These are phyloP conservation scores for Xylariales sp. DNA, from an alignment of 2,329 filamentous ascomycete species.

Conservation along the genomic window DNA sequence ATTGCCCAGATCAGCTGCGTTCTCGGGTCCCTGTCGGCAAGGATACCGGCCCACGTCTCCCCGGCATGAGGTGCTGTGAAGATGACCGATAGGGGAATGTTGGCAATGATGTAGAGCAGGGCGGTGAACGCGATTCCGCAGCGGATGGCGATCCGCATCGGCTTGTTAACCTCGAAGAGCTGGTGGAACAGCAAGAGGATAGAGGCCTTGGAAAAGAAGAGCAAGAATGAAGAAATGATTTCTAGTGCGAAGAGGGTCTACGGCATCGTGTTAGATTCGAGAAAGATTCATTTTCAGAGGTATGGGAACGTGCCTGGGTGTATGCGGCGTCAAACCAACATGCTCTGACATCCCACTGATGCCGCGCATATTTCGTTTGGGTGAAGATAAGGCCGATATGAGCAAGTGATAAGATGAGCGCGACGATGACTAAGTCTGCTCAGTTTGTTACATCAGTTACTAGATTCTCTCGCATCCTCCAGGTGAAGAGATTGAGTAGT, in stretches of 20 bases:
- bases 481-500: too few species aligned
- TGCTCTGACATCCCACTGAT: slow-evolving; percentile 3
- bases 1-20: background rate
- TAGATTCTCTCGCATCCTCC: too few species aligned
- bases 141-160: background rate
- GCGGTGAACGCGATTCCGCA: background rate
- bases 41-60: background rate
- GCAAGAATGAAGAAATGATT: too few species aligned
- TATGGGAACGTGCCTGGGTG: background rate
- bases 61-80: background rate
- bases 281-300: too few species aligned
- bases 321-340: background rate
- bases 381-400: background rate
- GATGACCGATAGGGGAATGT: background rate
- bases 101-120: background rate
- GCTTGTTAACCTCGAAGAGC: background rate
- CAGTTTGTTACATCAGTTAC: background rate
- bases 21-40: background rate
- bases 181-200: slow-evolving; percentile 1
- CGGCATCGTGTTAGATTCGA: too few species aligned
- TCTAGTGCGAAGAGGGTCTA: too few species aligned
- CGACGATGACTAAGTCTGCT: background rate
- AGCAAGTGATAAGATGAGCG: background rate
- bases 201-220: background rate
- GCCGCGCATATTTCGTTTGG: background rate